Base-by-base conservation (phyloP, 352 stramenopile species). In the Pythium oligandrum region DNA sequence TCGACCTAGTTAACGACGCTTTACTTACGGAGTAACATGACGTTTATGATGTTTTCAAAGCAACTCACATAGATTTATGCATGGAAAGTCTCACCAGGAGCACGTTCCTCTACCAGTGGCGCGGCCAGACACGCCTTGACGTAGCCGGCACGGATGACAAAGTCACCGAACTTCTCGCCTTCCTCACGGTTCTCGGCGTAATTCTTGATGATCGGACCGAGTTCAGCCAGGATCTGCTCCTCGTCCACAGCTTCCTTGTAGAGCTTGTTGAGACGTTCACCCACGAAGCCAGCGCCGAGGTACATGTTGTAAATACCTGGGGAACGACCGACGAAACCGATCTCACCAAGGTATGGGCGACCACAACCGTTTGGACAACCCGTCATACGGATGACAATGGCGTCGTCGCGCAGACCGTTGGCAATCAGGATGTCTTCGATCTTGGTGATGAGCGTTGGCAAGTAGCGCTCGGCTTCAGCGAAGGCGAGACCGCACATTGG, bases 371-470 rank as follows among this genome's bases (percentile, higher is more conserved):
- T 99, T 33, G 96, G 91, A 70, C 96, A 99, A 42, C 96, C 96
- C n/a, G 96, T 99, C 95, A 98, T 98, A 40, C 96, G 90, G 48
- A 98, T 97, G 44, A 98, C 78, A 57, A 99, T 98, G 64, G 97
- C 90, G 63, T 98, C 93, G 56, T 98, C 91, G 9, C 78, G 78
- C 10, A 99, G 66, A 17, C 92, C 93, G 61, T 89, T 74, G 50
- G 83, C 87, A 58, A 93, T 80, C 51, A 99, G 71, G 37, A 98
- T 59, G 26, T 82, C 71, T 38, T 97, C 87, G 46, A 99, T 88
- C 58, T 96, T 95, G 57, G 85, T 83, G 44, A 98, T 88, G 43
- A 98, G 94, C 46, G 64, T 76, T 9, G 96, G 96, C 75, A 99
- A 86, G 57, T 96, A 86, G 8, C 93, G 86, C 77, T 99, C 95